Percentiles rank a stretch among this genome's conserved stretches.
Evolutionary conservation across 352 stramenopile genomes (phyloP).

Genomic region (Thraustochytrium sp.): DNA sequence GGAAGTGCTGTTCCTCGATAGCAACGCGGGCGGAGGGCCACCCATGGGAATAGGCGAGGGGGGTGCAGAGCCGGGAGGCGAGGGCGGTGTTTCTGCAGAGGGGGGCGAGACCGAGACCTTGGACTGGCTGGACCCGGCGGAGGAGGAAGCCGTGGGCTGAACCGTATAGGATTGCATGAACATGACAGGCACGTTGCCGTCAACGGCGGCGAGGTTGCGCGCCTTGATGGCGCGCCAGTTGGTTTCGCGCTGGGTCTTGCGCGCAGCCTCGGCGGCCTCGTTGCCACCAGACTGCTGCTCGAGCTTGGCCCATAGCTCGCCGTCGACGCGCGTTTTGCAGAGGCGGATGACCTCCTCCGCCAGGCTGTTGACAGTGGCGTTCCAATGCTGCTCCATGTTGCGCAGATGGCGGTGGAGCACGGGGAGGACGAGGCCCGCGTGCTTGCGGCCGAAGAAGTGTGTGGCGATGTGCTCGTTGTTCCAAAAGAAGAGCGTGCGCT

Average conservation of each 20-base stretch:
- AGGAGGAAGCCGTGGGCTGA: background rate
- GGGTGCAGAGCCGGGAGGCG: background rate
- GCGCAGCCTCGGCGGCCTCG: background rate
- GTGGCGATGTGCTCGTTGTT: conserved; percentile 65
- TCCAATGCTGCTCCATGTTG: conserved; percentile 86
- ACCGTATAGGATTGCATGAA: background rate
- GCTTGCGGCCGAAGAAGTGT: conserved; percentile 54
- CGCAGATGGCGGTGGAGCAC: conserved; percentile 84
- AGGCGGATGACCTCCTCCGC: conserved; percentile 78
- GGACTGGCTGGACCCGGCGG: no score
- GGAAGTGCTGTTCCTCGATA: no score
- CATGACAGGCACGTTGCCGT: conserved; percentile 15
- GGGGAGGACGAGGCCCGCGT: conserved; percentile 83
- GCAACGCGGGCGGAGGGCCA: no score
- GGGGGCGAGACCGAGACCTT: no score
- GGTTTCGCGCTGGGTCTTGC: background rate
- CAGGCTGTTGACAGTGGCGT: conserved; percentile 91
- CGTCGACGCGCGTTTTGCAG: conserved; percentile 57
- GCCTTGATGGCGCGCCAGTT: conserved; percentile 31
- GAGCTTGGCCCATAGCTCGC: conserved; percentile 10
- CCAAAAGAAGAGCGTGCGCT: conserved; percentile 95
- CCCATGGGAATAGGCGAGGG: background rate
- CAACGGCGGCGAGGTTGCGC: background rate
- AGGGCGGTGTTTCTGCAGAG: background rate
- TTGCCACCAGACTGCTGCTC: background rate